Evolutionary conservation across 768 basidiomycete species (phyloP), one percentile per base, ranked within the genome.

Genomic region (Auricularia heimuer): DNA sequence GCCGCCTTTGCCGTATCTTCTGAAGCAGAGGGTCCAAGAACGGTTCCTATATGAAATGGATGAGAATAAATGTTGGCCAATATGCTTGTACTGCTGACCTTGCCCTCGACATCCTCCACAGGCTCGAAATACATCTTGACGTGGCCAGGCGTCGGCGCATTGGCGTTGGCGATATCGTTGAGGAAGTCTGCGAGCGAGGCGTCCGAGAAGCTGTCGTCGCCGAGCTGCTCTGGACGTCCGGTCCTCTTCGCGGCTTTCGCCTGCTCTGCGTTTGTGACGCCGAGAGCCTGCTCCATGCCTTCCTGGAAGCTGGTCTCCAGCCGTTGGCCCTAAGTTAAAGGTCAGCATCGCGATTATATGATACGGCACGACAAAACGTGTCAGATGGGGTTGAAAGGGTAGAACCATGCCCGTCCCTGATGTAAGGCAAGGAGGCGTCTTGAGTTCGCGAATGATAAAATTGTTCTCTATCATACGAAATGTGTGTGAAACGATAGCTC

Each of bases 51-150:
- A 14, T 21, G 14, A 33, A 6, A 29, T 29, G 29, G 33, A 7
- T 24, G 33, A 60, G 14, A 1, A 33, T 35, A 34, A 29, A 29
- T 29, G 29, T 29, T 29, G 29, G 29, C 29, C 29, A 29, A 29
- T 29, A 29, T 29, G 29, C 29, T 29, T 29, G 29, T 29, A 29
- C 29, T 29, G 29, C 29, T 29, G 29, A 29, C 29, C 29, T 29
- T 29, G 29, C 29, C 29, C 29, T 29, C 29, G 29, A 29, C 29
- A 29, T 29, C 29, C 29, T 60, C 56, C 8, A 60, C 24, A 18
- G 56, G 56, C 56, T 60, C 56, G 24, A 24, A 60, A 34, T 60
- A 60, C 56, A 60, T 60, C 34, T 60, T 60, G 34, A 60, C 34
- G 56, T 34, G 34, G 2, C 16, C 14, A n/a, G 56, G 11, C 29